Evolutionary conservation across 2,329 filamentous ascomycete genomes (phyloP).

Genomic region (Claviceps sorghi): DNA sequence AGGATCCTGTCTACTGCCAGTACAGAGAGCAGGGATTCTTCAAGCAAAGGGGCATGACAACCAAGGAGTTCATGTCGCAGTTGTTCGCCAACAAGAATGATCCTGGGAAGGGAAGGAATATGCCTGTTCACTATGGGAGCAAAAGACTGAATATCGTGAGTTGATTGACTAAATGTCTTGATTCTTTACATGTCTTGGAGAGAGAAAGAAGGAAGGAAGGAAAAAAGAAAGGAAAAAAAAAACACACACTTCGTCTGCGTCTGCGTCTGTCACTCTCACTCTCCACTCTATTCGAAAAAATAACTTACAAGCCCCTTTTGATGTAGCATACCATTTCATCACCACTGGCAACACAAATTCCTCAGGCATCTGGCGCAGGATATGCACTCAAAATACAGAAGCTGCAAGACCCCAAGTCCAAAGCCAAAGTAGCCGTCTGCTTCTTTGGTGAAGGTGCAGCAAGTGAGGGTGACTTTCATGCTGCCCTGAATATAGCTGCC

Average conservation of each 20-base stretch:
- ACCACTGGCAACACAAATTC: constrained; percentile 75
- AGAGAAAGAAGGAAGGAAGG: too few relatives aligned
- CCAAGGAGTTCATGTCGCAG: constrained; percentile 89
- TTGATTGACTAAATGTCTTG: constrained; percentile 6
- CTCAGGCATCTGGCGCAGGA: constrained; percentile 73
- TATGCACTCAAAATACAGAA: constrained; percentile 77
- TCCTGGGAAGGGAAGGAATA: constrained; percentile 69
- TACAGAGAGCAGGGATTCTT: constrained; percentile 92
- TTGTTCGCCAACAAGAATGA: constrained; percentile 81
- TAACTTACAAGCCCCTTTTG: background rate
- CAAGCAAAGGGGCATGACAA: constrained; percentile 71
- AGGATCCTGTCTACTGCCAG: constrained; percentile 85
- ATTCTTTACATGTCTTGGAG: background rate
- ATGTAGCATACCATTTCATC: constrained; percentile 66
- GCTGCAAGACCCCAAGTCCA: constrained; percentile 52
- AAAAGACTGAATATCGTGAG: constrained; percentile 67
- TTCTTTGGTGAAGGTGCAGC: constrained; percentile 89
- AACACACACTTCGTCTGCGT: background rate
- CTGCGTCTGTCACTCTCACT: too few relatives aligned
- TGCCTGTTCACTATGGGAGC: constrained; percentile 94
- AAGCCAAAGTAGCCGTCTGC: constrained; percentile 58
- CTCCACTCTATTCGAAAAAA: background rate
- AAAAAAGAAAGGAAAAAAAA: background rate
- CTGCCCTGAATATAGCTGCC: constrained; percentile 78
- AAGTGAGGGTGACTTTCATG: constrained; percentile 84